Conservation (phyloP, 169 alveolate genomes). For the Hepatocystis sp. region DNA sequence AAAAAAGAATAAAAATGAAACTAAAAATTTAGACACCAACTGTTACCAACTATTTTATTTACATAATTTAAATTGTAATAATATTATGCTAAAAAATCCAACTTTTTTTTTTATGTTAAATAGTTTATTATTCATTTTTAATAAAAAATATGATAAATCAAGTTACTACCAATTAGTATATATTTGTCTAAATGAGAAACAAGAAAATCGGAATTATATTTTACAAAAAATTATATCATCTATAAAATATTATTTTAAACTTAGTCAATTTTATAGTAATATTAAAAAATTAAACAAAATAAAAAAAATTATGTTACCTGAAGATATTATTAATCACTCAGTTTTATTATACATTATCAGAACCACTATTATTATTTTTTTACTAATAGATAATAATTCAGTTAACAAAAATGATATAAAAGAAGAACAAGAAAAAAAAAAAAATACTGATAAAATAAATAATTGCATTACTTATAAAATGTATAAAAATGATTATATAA, state of each 20-base stretch:
- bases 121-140: constrained; percentile 34
- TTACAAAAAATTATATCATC: constrained; percentile 41
- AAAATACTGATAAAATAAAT: too few species aligned
- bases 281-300: constrained; percentile 34
- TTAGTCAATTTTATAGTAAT: constrained; percentile 14
- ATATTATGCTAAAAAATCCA: constrained; percentile 19
- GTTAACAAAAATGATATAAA: constrained; percentile 10
- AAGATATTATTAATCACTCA: constrained; percentile 42
- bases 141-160: constrained; percentile 22
- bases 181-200: constrained; percentile 29
- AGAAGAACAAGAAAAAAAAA: constrained; percentile 13
- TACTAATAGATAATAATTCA: constrained; percentile 44
- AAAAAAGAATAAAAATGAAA: constrained; percentile 15
- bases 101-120: constrained; percentile 41
- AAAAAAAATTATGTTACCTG: constrained; percentile 31
- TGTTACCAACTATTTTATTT: constrained; percentile 43
- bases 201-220: constrained; percentile 43
- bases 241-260: constrained; percentile 25
- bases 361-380: constrained; percentile 36
- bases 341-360: constrained; percentile 41
- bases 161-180: constrained; percentile 40
- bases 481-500: constrained; percentile 30
- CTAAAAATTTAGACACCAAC: constrained; percentile 13
- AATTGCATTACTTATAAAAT: constrained; percentile 22
- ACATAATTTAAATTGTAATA: constrained; percentile 37